Evolutionary conservation across 768 basidiomycete genomes (phyloP).

Genomic region (Pleurotus sapidus): DNA sequence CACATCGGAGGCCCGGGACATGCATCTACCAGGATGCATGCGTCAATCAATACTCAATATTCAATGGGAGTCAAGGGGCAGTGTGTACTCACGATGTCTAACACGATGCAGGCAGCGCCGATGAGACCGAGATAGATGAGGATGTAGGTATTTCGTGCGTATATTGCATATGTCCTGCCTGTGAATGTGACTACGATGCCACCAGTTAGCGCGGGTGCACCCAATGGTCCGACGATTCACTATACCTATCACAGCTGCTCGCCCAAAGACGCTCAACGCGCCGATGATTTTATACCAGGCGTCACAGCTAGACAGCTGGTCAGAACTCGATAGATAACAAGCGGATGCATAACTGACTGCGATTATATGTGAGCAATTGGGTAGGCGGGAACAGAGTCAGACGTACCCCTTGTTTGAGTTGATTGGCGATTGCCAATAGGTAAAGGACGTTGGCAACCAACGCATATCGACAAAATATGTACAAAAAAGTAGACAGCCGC

Average conservation of each 20-base stretch:
- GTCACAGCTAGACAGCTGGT: constrained; percentile 18
- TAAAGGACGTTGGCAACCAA: constrained; percentile 29
- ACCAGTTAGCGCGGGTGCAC: not conserved
- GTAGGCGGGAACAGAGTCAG: not conserved
- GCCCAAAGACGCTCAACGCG: constrained; percentile 25
- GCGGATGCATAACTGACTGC: not conserved
- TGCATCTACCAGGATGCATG: constrained; percentile 14
- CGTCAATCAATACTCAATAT: not conserved
- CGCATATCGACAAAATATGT: constrained; percentile 31
- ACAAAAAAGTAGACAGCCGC: constrained; percentile 25
- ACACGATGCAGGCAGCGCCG: constrained; percentile 17
- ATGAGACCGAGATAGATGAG: constrained; percentile 19
- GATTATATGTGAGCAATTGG: not conserved
- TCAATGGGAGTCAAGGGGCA: not conserved
- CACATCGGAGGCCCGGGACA: constrained; percentile 19
- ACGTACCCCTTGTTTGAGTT: constrained; percentile 17
- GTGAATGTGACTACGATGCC: constrained; percentile 3
- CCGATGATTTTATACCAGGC: constrained; percentile 23
- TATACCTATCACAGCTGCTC: constrained; percentile 23
- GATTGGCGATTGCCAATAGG: constrained; percentile 22
- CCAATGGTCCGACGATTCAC: not conserved
- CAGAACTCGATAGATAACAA: not conserved
- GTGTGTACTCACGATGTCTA: constrained; percentile 20
- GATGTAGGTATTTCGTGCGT: constrained; percentile 15
- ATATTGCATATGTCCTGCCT: constrained; percentile 23